phyloP scores from a whole-genome alignment of 495 filamentous ascomycete species.

The Lasiosphaeriaceae sp. region DNA sequence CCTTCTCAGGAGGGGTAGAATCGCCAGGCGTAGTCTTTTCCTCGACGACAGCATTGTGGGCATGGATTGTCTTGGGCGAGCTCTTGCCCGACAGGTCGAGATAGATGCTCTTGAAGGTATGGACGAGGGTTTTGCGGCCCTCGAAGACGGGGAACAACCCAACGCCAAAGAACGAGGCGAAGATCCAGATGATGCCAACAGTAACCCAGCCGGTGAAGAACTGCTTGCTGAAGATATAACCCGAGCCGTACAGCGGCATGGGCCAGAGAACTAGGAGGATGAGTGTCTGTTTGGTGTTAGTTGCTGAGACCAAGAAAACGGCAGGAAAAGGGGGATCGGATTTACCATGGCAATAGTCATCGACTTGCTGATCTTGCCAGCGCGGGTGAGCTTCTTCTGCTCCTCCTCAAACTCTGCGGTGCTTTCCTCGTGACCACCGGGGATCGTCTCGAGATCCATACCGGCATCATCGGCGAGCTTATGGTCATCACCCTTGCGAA shows the following conservation, averaged over 20 bases:
- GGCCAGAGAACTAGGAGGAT: constrained; percentile 85
- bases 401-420: constrained; percentile 52
- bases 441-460: constrained; percentile 67
- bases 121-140: constrained; percentile 62
- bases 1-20: constrained; percentile 30
- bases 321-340: neutral
- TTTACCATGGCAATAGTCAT: constrained; percentile 63
- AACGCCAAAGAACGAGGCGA: constrained; percentile 66
- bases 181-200: constrained; percentile 86
- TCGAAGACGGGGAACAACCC: constrained; percentile 83
- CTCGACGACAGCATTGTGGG: constrained; percentile 18
- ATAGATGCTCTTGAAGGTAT: constrained; percentile 62
- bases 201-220: constrained; percentile 93
- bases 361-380: constrained; percentile 73
- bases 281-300: constrained; percentile 45
- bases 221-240: constrained; percentile 82
- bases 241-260: constrained; percentile 85
- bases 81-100: constrained; percentile 65
- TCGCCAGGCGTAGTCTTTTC: constrained; percentile 20
- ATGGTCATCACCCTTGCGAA: constrained; percentile 78
- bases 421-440: constrained; percentile 47
- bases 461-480: constrained; percentile 66
- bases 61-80: constrained; percentile 36
- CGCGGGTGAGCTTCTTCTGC: constrained; percentile 62
- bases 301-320: neutral